Base-by-base conservation (phyloP, 345 rosid genomes). In the Cochlearia excelsa region DNA sequence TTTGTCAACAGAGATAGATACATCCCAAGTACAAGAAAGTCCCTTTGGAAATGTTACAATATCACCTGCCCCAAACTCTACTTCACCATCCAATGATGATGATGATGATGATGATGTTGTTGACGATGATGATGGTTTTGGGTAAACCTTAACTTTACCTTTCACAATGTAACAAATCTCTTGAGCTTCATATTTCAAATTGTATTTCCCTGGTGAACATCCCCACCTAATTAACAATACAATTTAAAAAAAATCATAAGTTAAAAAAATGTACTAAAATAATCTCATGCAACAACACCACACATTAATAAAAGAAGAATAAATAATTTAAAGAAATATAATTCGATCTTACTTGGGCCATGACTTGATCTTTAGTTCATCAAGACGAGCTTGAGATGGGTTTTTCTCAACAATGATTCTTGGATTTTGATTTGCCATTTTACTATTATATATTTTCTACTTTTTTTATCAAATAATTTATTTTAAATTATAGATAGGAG, bases 11-110 rank as follows among this genome's bases (percentile, higher is more conserved):
- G 98, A 81, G 6, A 86, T 65, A 28, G 88, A 77, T 4, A 91
- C 95, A 64, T 88, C 96, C 98, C 98, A 91, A 54, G 88, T 86
- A 73, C 96, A 91, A 57, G 95, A 84, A 29, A 86, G 80, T 8
- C 96, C 98, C 64, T 83, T 86, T 0, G 95, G 98, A 37, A 91
- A 82, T 51, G 61, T 78, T 35, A 91, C 96, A 37, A 91, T 82
- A 83, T 91, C 98, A 68, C 98, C 98, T 0, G 92, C 92, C 0
- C 95, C 95, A 59, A 91, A 91, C 80, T 88, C 98, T 0, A 88
- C 92, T n/a, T 52, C 46, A 75, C 57, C 70, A 57, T 1, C 9
- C n/a, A n/a, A n/a, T 4, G 49, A 38, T 7, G 54, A 46, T n/a
- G 69, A 6, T 30, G 71, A 57, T 28, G 57, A 41, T 2, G 50